Evolutionary conservation across 2,329 filamentous ascomycete species (phyloP).

Genomic region (Pseudocercospora musae): DNA sequence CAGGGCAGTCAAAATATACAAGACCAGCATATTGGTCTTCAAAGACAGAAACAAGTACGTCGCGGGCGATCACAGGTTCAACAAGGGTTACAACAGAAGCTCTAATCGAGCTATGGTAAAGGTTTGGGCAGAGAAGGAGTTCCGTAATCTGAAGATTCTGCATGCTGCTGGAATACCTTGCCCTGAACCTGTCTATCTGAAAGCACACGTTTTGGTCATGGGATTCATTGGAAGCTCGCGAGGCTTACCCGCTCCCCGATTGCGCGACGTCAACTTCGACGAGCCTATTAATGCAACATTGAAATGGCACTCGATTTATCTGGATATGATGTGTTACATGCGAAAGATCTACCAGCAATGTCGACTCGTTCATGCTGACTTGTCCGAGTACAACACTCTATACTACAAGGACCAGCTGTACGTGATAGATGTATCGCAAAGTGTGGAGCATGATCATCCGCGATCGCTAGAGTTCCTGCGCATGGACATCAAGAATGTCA

Average conservation of each 20-base stretch:
- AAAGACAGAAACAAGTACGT: constrained; percentile 97
- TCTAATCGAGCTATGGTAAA: constrained; percentile 98
- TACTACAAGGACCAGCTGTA: constrained; percentile 80
- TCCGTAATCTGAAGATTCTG: constrained; percentile 84
- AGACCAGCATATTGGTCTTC: constrained; percentile 95
- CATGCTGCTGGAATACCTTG: constrained; percentile 81
- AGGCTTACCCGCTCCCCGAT: constrained; percentile 80
- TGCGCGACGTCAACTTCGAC: constrained; percentile 78
- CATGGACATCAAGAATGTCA: constrained; percentile 98
- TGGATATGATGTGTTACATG: constrained; percentile 84
- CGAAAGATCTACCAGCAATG: constrained; percentile 90
- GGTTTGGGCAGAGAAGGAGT: constrained; percentile 98
- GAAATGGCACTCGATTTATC: constrained; percentile 75
- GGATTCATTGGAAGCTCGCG: constrained; percentile 82
- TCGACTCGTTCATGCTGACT: constrained; percentile 86
- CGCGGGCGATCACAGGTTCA: constrained; percentile 88
- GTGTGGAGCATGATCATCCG: constrained; percentile 94
- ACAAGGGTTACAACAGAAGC: constrained; percentile 85
- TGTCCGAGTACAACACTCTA: constrained; percentile 97
- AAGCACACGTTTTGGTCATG: constrained; percentile 95
- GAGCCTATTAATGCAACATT: constrained; percentile 54
- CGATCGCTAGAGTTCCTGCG: constrained; percentile 87
- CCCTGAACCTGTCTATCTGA: constrained; percentile 82
- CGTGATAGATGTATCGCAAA: constrained; percentile 97
- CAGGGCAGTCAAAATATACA: constrained; percentile 96